phyloP scores from a whole-genome alignment of 768 basidiomycete genomes.

The Lentinula sp. region DNA sequence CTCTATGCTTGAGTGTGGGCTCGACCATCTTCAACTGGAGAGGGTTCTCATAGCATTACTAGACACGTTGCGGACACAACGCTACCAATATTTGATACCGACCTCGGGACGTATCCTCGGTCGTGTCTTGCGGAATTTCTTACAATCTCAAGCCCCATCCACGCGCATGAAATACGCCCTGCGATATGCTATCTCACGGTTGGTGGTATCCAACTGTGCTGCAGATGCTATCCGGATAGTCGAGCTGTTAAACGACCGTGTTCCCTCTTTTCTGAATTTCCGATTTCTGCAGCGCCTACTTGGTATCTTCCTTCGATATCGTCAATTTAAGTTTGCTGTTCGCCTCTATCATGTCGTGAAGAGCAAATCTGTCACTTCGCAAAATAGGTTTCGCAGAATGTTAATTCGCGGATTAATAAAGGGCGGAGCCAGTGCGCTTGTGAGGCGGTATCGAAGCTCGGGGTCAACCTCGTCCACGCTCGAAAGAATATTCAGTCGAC shows the following conservation, averaged over 20 bases:
- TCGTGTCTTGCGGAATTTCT: constrained; percentile 29
- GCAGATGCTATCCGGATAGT: constrained; percentile 31
- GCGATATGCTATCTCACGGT: constrained; percentile 35
- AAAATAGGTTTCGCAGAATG: constrained; percentile 24
- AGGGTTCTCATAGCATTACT: constrained; percentile 33
- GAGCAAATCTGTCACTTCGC: constrained; percentile 13
- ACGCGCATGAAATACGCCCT: constrained; percentile 33
- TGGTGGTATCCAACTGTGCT: constrained; percentile 31
- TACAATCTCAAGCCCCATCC: constrained; percentile 24
- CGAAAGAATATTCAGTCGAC: constrained; percentile 18
- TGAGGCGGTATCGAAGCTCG: constrained; percentile 11
- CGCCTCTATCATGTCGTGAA: constrained; percentile 20
- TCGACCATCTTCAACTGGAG: constrained; percentile 26
- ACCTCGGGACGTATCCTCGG: constrained; percentile 25
- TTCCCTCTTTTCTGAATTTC: constrained; percentile 32
- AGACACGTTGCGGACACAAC: constrained; percentile 26
- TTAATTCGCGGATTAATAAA: constrained; percentile 22
- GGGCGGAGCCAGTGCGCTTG: constrained; percentile 23
- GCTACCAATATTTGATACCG: constrained; percentile 22
- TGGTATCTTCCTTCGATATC: constrained; percentile 30
- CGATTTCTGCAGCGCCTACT: constrained; percentile 33
- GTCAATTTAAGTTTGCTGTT: constrained; percentile 30
- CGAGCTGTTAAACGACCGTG: constrained; percentile 26
- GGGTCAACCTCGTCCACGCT: constrained; percentile 11
- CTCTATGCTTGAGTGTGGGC: constrained; percentile 25